A percentile compares a stretch with the other conserved stretches of the same genome.
Evolutionary conservation across 805 yeast genomes (phyloP).

Genomic region (Candida railenensis): DNA sequence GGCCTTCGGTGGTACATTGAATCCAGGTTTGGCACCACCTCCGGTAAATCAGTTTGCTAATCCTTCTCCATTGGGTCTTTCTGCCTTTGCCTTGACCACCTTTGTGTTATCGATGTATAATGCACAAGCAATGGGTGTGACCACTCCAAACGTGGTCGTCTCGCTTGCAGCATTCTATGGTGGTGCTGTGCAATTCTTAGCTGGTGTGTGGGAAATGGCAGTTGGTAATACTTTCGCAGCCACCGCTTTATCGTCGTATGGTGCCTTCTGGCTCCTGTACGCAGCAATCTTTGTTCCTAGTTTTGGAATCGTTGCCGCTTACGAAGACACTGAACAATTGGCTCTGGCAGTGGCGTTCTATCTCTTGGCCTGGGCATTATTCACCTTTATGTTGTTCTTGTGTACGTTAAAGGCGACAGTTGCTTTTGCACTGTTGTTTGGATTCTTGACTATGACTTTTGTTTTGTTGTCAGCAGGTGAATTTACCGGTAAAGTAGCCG

Average conservation of each 20-base stretch:
- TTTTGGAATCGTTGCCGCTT: slow-evolving; percentile 34
- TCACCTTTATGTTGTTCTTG: slow-evolving; percentile 35
- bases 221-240: slow-evolving; percentile 69
- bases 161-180: slow-evolving; percentile 66
- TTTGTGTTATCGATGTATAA: slow-evolving; percentile 59
- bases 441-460: slow-evolving; percentile 31
- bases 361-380: slow-evolving; percentile 40
- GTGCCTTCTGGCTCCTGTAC: slow-evolving; percentile 37
- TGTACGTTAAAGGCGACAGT: slow-evolving; percentile 39
- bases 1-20: slow-evolving; percentile 40
- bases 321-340: slow-evolving; percentile 27
- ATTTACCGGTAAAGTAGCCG: slow-evolving; percentile 22
- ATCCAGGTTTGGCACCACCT: slow-evolving; percentile 32
- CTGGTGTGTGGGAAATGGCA: slow-evolving; percentile 69
- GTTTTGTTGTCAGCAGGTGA: slow-evolving; percentile 36
- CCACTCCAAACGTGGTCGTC: slow-evolving; percentile 52
- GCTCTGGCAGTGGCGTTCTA: slow-evolving; percentile 34
- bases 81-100: slow-evolving; percentile 64
- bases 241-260: slow-evolving; percentile 59
- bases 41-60: slow-evolving; percentile 63
- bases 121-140: slow-evolving; percentile 56
- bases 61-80: slow-evolving; percentile 67
- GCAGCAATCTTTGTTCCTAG: slow-evolving; percentile 28
- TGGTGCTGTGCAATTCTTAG: slow-evolving; percentile 58
- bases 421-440: slow-evolving; percentile 33